These are phyloP conservation scores for Kokia cookei DNA, from an alignment of 441 rosid species.

Conservation along the genomic window DNA sequence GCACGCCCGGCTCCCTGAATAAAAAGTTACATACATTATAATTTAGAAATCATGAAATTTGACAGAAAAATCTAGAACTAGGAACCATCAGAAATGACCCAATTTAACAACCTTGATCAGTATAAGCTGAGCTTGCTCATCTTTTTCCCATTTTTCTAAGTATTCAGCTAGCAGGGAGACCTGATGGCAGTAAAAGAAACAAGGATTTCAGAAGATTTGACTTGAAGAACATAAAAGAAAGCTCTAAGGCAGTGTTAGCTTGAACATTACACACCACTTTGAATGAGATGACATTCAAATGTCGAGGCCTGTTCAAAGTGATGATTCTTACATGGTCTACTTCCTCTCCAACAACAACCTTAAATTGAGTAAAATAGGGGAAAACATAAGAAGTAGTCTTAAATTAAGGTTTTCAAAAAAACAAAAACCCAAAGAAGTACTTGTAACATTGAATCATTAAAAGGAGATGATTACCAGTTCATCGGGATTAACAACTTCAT, in stretches of 20 bases:
- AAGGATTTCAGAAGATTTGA: neutral
- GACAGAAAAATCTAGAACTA: neutral
- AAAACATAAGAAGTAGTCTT: neutral
- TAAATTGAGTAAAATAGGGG: neutral
- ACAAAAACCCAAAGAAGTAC: neutral
- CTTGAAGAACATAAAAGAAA: neutral
- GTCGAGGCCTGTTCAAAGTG: conserved; percentile 82
- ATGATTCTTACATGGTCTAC: conserved; percentile 44
- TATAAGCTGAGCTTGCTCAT: conserved; percentile 47
- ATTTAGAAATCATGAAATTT: neutral
- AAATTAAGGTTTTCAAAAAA: neutral
- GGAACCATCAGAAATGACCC: conserved; percentile 11
- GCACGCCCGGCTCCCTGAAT: conserved; percentile 84
- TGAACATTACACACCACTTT: conserved; percentile 46
- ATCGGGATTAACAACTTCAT: conserved; percentile 33
- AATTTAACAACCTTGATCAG: conserved; percentile 48
- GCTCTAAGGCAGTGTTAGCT: neutral
- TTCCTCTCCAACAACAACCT: conserved; percentile 79
- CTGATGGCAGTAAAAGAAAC: conserved; percentile 25
- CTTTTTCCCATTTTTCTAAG: conserved; percentile 81
- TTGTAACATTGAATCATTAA: neutral
- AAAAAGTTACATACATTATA: neutral
- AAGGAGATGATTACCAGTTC: conserved; percentile 34
- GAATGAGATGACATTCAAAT: conserved; percentile 75
- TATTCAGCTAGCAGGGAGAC: conserved; percentile 63